These are phyloP conservation scores for Hyaloscypha variabilis DNA, from an alignment of 495 filamentous ascomycete species.

Conservation along the genomic window DNA sequence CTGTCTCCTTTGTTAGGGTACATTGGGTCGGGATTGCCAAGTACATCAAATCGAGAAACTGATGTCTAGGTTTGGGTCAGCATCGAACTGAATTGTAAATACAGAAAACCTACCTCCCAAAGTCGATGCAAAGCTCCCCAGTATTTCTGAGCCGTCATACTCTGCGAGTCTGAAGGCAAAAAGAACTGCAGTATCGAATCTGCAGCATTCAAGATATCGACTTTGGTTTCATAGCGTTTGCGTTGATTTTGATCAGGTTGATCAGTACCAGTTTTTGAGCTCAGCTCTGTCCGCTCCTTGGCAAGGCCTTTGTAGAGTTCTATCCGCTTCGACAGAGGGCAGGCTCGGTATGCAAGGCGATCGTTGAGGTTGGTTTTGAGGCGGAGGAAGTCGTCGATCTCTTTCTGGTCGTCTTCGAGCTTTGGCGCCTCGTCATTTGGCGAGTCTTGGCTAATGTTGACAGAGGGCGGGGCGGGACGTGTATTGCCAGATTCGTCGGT, in stretches of 20 bases:
- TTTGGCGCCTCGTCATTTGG: no score
- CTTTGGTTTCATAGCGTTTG: slow-evolving; percentile 30
- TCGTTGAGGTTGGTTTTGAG: slow-evolving; percentile 19
- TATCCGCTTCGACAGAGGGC: slow-evolving; percentile 7
- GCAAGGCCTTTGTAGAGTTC: slow-evolving; percentile 12
- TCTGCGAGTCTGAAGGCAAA: slow-evolving; percentile 30
- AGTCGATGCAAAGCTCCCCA: slow-evolving; percentile 38
- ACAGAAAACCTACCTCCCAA: slow-evolving; percentile 27
- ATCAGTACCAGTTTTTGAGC: not conserved
- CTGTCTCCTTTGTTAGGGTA: not conserved
- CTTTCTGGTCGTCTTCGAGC: slow-evolving; percentile 18
- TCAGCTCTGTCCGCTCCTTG: slow-evolving; percentile 1
- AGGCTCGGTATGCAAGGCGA: slow-evolving; percentile 17
- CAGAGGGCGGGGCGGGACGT: no score
- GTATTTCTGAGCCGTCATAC: slow-evolving; percentile 35
- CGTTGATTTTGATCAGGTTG: not conserved
- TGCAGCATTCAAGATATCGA: slow-evolving; percentile 36
- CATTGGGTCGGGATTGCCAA: no score
- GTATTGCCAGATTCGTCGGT: no score
- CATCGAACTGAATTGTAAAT: no score
- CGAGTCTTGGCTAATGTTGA: no score
- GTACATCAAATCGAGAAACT: no score
- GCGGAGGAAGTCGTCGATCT: slow-evolving; percentile 27
- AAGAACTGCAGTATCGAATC: slow-evolving; percentile 41
- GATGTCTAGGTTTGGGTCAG: no score